Percentiles rank a stretch among this genome's conserved stretches.
These are phyloP conservation scores for Globisporangium okanoganense DNA, from an alignment of 352 stramenopile species.

Conservation along the genomic window DNA sequence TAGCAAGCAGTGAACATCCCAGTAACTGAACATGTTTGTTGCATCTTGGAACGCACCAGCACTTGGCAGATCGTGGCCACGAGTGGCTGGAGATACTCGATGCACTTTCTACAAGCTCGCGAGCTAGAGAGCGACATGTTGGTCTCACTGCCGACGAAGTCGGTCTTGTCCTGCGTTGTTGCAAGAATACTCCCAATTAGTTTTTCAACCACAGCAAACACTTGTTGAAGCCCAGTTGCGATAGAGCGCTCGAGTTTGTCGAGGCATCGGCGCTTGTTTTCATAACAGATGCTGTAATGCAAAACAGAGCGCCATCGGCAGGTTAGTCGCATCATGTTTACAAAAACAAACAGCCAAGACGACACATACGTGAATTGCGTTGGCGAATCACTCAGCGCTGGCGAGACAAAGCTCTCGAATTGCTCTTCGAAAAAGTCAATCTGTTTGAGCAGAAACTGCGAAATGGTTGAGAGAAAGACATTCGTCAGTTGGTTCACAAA, in stretches of 20 bases:
- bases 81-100: slow-evolving; percentile 70
- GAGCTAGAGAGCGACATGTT: slow-evolving; percentile 76
- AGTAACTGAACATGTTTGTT: not conserved
- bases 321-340: too few relatives aligned
- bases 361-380: slow-evolving; percentile 68
- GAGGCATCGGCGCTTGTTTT: slow-evolving; percentile 66
- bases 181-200: slow-evolving; percentile 40
- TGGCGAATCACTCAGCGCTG: slow-evolving; percentile 36
- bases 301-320: not conserved
- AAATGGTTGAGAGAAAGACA: not conserved
- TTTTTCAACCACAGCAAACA: slow-evolving; percentile 68
- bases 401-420: slow-evolving; percentile 42
- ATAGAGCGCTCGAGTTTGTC: slow-evolving; percentile 62
- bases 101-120: slow-evolving; percentile 59
- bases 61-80: slow-evolving; percentile 44
- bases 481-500: not conserved
- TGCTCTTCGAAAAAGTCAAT: slow-evolving; percentile 62
- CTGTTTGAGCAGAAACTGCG: slow-evolving; percentile 49
- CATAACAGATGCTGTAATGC: slow-evolving; percentile 59
- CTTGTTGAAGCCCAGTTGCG: slow-evolving; percentile 38
- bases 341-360: not conserved
- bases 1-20: not conserved
- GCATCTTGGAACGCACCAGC: slow-evolving; percentile 31
- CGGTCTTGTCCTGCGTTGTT: slow-evolving; percentile 59
- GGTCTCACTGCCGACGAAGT: slow-evolving; percentile 71